A percentile compares a stretch with the other conserved stretches of the same genome.
Evolutionary conservation across 2,329 filamentous ascomycete genomes (phyloP).

Genomic region (Phialemoniopsis sp.): DNA sequence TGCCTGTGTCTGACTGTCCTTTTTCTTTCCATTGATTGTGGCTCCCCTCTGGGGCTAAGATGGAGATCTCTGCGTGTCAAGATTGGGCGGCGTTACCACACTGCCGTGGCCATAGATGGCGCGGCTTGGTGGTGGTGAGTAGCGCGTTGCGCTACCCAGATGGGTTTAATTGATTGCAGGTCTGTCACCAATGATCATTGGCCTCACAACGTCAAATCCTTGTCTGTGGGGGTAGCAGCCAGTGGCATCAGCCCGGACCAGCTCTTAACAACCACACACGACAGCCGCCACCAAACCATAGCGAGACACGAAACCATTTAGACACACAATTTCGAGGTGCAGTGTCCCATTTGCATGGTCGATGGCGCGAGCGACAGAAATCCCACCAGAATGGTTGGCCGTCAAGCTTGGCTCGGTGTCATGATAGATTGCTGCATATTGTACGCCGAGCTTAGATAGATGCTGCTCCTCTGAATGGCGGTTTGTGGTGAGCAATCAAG

Average conservation of each 20-base stretch:
- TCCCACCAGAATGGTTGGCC: not conserved
- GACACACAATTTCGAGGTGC: not conserved
- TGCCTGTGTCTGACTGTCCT: too few species aligned
- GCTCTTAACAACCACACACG: not conserved
- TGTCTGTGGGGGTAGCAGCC: too few species aligned
- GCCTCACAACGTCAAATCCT: not conserved
- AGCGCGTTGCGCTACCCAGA: not conserved
- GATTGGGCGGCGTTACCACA: not conserved
- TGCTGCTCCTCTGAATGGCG: not conserved
- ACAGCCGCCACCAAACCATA: not conserved
- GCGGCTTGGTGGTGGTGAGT: not conserved
- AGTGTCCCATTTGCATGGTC: not conserved
- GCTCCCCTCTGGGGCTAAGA: not conserved
- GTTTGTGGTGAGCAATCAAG: conserved; percentile 1
- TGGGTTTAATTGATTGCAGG: conserved; percentile 1
- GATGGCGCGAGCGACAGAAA: not conserved
- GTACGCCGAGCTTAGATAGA: not conserved
- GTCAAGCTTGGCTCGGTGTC: not conserved
- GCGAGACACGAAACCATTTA: not conserved
- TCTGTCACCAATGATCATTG: not conserved
- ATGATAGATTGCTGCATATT: not conserved
- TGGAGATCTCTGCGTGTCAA: not conserved
- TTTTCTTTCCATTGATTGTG: not conserved
- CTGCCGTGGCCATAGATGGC: not conserved
- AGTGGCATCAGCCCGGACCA: not conserved